Base-by-base conservation (phyloP, 2,329 filamentous ascomycete genomes). In the Pezizomycotina sp. region DNA sequence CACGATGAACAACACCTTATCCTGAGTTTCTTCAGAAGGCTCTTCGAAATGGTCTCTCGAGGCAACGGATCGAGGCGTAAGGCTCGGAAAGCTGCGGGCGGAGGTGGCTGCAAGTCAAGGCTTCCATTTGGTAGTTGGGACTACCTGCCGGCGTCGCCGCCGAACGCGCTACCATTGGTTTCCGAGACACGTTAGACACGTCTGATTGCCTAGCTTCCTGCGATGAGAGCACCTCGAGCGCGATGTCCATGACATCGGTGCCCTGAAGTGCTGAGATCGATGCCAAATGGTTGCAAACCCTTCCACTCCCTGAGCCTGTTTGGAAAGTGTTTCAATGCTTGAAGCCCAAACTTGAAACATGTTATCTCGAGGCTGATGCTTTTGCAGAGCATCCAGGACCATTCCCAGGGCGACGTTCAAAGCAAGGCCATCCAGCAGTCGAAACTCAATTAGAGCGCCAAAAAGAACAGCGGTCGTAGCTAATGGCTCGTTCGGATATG, bases 271-370 rank as follows among this genome's bases (percentile, higher is more conserved):
- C 78, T 0, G 78, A 75, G 24, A 92, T 82, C 44, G 81, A 75
- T 14, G 91, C 60, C 4, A 98, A 68, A 44, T 89, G 72, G 43
- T 77, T 75, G 56, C 86, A 95, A 51, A 93, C 91, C 2, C 79
- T 83, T 82, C 89, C 89, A 98, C 54, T 98, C 89, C 4, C 73
- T 68, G 31, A 98, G 71, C 25, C 89, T 73, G 24, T 71, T 67
- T 36, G 82, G 74, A 35, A 95, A 69, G 56, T 95, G 83, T 55
- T 93, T 76, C 42, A 98, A 68, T 10, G 89, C 89, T 55, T 98
- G 89, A 8, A 98, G 67, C 7, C 91, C 89, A 54, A 98, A 98
- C 52, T 93, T 92, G 63, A 89, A 95, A 89, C 98, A 95, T 1
- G 81, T 74, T 43, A 84, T 74, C 20, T 91, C 78, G 39, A 1